Evolutionary conservation across 192 early-diverging fungal species (phyloP).

Genomic region (Backusella tuberculispora): DNA sequence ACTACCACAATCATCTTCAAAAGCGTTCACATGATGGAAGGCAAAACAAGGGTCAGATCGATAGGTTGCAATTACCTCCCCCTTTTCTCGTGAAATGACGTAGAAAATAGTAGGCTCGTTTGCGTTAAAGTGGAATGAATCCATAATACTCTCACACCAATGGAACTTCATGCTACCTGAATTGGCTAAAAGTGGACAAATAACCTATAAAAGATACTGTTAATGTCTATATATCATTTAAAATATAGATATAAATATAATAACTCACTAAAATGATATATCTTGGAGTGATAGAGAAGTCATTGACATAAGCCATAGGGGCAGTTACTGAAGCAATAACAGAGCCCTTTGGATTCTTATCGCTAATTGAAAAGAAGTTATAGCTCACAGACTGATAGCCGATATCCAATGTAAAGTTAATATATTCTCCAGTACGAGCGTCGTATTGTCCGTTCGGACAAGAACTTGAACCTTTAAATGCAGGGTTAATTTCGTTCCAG

Average conservation of each 20-base stretch:
- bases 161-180: conserved; percentile 65
- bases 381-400: conserved; percentile 68
- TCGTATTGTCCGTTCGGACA: conserved; percentile 77
- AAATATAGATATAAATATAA: background rate
- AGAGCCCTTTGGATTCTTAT: conserved; percentile 65
- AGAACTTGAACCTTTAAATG: conserved; percentile 65
- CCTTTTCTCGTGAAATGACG: conserved; percentile 72
- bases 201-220: background rate
- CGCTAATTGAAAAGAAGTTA: conserved; percentile 66
- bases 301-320: conserved; percentile 73
- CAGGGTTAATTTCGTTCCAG: conserved; percentile 65
- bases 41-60: conserved; percentile 61
- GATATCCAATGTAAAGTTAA: conserved; percentile 74
- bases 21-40: conserved; percentile 70
- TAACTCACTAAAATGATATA: conserved; percentile 21
- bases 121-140: conserved; percentile 68
- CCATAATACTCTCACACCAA: conserved; percentile 74
- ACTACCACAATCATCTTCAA: conserved; percentile 62
- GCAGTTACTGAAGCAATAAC: conserved; percentile 65
- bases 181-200: conserved; percentile 60
- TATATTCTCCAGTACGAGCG: conserved; percentile 69
- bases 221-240: background rate
- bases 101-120: conserved; percentile 65
- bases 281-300: conserved; percentile 72
- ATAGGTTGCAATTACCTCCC: conserved; percentile 70